Conservation (phyloP, 345 rosid species). For the Heritiera littoralis region DNA sequence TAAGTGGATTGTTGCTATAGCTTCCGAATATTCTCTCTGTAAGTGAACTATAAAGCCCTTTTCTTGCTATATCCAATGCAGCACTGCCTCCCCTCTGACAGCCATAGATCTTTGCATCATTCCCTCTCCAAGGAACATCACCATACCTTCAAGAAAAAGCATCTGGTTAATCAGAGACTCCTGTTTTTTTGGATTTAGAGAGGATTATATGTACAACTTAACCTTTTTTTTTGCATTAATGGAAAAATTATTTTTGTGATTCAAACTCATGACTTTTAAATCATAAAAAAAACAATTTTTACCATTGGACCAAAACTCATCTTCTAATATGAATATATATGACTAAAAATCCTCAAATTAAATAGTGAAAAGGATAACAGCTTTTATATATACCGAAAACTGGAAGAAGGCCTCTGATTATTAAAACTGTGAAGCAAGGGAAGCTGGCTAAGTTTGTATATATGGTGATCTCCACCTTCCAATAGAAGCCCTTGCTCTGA, state of each 20-base stretch:
- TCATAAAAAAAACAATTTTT: no score
- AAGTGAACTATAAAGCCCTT: slow-evolving; percentile 36
- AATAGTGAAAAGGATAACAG: no score
- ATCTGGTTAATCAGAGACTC: neutral
- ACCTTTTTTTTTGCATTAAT: no score
- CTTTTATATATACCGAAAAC: slow-evolving; percentile 20
- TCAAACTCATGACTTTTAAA: no score
- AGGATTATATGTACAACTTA: no score
- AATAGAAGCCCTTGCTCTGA: slow-evolving; percentile 53
- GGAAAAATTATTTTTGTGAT: no score
- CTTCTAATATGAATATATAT: neutral
- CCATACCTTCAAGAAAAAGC: slow-evolving; percentile 39
- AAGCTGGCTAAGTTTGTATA: slow-evolving; percentile 61
- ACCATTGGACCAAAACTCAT: no score
- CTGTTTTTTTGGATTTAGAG: no score
- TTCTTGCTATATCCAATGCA: slow-evolving; percentile 31
- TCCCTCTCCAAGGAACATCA: slow-evolving; percentile 44
- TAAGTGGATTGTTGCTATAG: slow-evolving; percentile 32
- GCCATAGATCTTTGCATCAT: slow-evolving; percentile 18
- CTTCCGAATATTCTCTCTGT: slow-evolving; percentile 33
- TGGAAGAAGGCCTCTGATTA: slow-evolving; percentile 44
- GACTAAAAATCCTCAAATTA: slow-evolving; percentile 7
- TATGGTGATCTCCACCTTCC: slow-evolving; percentile 46
- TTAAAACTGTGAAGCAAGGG: slow-evolving; percentile 58
- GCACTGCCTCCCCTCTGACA: slow-evolving; percentile 29